phyloP scores from a whole-genome alignment of 148 eudicot species.

The Amaranthus hypochondriacus region DNA sequence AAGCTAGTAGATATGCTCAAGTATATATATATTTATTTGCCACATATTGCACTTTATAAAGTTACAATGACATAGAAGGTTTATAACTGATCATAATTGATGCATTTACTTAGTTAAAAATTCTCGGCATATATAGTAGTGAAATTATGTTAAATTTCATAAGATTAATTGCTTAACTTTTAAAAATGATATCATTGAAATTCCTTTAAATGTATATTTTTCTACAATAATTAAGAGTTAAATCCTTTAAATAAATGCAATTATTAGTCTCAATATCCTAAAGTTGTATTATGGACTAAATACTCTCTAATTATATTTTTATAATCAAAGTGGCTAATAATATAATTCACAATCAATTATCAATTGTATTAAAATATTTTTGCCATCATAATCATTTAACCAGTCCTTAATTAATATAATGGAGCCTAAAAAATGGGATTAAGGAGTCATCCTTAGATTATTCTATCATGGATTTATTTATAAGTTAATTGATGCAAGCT shows the following conservation, averaged over 20 bases:
- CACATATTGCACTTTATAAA: too few species aligned
- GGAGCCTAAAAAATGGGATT: not conserved
- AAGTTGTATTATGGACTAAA: not conserved
- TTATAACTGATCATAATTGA: too few species aligned
- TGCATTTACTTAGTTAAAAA: too few species aligned
- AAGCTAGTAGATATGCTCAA: too few species aligned
- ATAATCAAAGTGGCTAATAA: not conserved
- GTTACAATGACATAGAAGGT: too few species aligned
- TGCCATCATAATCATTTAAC: slow-evolving; percentile 1
- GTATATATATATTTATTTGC: too few species aligned
- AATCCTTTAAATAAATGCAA: too few species aligned
- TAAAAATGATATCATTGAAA: not conserved
- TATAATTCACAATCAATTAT: not conserved
- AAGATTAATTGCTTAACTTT: not conserved
- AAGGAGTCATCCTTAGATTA: not conserved
- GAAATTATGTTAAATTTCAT: not conserved
- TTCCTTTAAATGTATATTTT: not conserved
- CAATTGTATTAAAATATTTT: not conserved
- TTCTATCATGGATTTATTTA: not conserved
- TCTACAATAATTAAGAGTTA: too few species aligned
- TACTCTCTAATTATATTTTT: not conserved
- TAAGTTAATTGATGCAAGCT: not conserved
- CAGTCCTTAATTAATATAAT: not conserved
- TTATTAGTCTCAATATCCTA: not conserved
- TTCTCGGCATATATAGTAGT: not conserved